Evolutionary conservation across 2,329 filamentous ascomycete species (phyloP).

Genomic region (Fragosphaeria purpurea): DNA sequence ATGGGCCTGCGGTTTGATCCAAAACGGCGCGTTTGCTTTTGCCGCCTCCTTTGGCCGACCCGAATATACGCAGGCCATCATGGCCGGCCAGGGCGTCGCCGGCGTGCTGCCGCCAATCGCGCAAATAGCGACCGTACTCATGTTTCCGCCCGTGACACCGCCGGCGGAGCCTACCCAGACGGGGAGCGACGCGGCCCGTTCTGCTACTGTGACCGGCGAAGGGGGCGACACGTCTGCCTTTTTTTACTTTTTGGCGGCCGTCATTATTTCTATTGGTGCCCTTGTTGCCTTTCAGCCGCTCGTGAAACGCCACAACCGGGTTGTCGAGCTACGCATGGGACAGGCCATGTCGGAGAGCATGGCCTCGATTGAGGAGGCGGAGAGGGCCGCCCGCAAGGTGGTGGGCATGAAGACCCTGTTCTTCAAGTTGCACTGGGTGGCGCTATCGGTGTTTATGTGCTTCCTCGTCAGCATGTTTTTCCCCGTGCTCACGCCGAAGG

Average conservation of each 20-base stretch:
- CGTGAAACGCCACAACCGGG: conserved; percentile 46
- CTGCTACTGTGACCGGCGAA: conserved; percentile 17
- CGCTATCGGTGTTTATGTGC: conserved; percentile 66
- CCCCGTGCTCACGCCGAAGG: conserved; percentile 77
- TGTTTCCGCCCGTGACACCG: conserved; percentile 38
- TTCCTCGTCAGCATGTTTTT: conserved; percentile 89
- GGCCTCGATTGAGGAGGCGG: conserved; percentile 41
- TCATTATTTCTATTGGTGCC: conserved; percentile 59
- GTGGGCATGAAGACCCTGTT: conserved; percentile 55
- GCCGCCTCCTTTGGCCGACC: conserved; percentile 73
- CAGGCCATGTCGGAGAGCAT: conserved; percentile 40
- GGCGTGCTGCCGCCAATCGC: conserved; percentile 82
- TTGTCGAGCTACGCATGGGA: conserved; percentile 39
- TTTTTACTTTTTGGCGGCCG: conserved; percentile 83
- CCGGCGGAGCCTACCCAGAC: conserved; percentile 6
- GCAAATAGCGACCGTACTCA: conserved; percentile 74
- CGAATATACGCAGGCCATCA: conserved; percentile 92
- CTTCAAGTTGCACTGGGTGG: conserved; percentile 67
- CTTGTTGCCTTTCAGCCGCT: conserved; percentile 68
- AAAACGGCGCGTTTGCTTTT: conserved; percentile 92
- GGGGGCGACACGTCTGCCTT: conserved; percentile 60
- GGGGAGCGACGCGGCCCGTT: conserved; percentile 16
- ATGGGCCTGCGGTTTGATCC: conserved; percentile 71
- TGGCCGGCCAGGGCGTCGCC: conserved; percentile 87
- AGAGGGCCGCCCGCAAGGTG: conserved; percentile 39